Evolutionary conservation across 768 basidiomycete species (phyloP).

Genomic region (Cystofilobasidium ferigula): DNA sequence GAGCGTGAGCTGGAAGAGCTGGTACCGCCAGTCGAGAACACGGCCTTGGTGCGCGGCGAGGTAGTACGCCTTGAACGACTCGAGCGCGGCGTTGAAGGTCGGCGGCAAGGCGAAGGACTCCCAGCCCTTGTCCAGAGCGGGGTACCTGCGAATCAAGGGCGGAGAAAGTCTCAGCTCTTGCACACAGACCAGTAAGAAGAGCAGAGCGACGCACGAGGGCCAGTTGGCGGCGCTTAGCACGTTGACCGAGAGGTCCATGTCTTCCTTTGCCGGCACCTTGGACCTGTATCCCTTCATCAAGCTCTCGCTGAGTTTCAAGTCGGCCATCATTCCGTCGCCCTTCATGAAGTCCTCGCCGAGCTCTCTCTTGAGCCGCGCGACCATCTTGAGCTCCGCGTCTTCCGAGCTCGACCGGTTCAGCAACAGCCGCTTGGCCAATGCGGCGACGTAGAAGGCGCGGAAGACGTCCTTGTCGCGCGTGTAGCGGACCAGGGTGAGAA

Average conservation of each 20-base stretch:
- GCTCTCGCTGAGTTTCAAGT: conserved; percentile 13
- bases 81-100: conserved; percentile 39
- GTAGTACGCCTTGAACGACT: conserved; percentile 59
- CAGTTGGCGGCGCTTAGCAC: conserved; percentile 25
- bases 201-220: conserved; percentile 13
- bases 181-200: too few relatives aligned
- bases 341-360: conserved; percentile 92
- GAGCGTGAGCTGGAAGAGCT: conserved; percentile 70
- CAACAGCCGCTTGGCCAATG: conserved; percentile 73
- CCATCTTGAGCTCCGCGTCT: conserved; percentile 71
- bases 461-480: conserved; percentile 54
- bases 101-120: conserved; percentile 17
- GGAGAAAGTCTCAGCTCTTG: neutral
- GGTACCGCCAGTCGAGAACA: conserved; percentile 73
- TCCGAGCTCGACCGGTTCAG: conserved; percentile 74
- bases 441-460: conserved; percentile 78
- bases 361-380: conserved; percentile 78
- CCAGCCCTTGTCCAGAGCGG: conserved; percentile 20
- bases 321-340: conserved; percentile 49
- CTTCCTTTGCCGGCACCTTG: neutral
- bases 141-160: neutral
- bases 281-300: conserved; percentile 24
- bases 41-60: conserved; percentile 63
- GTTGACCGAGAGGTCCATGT: conserved; percentile 24
- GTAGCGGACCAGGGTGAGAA: conserved; percentile 65